phyloP scores from a whole-genome alignment of 371 early-diverging fungal species.

The Amoeboaphelidium protococcarum region DNA sequence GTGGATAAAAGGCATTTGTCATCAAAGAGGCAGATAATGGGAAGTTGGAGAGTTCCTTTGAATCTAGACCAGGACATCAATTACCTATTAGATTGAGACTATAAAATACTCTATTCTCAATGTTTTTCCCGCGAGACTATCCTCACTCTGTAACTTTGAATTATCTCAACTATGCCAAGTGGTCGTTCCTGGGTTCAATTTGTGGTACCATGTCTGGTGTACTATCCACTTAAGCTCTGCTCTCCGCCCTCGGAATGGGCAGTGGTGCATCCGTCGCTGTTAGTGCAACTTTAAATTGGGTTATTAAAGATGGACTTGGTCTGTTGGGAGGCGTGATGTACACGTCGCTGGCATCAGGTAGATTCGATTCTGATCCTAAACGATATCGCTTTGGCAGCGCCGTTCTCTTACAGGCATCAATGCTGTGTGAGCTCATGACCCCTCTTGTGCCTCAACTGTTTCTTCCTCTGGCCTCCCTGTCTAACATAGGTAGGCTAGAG shows the following conservation, averaged over 20 bases:
- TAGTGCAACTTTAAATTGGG: constrained; percentile 56
- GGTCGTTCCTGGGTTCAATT: constrained; percentile 37
- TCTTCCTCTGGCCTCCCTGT: constrained; percentile 29
- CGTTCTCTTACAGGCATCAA: constrained; percentile 31
- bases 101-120: no score
- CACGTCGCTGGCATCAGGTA: constrained; percentile 27
- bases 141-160: constrained; percentile 24
- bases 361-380: constrained; percentile 47
- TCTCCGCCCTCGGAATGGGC: no score
- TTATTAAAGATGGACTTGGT: constrained; percentile 58
- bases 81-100: no score
- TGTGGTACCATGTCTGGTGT: constrained; percentile 40
- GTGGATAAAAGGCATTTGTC: no score
- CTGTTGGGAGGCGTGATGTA: constrained; percentile 54
- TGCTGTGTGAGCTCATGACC: constrained; percentile 33
- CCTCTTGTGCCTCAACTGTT: constrained; percentile 38
- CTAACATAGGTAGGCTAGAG: constrained; percentile 29
- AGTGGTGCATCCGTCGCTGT: constrained; percentile 5
- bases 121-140: no score
- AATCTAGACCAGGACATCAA: no score
- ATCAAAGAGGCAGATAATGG: no score
- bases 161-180: constrained; percentile 31
- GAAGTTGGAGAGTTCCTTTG: no score
- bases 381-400: constrained; percentile 34
- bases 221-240: no score